Conservation (phyloP, 2,329 filamentous ascomycete genomes). For the Xylariaceae sp. region DNA sequence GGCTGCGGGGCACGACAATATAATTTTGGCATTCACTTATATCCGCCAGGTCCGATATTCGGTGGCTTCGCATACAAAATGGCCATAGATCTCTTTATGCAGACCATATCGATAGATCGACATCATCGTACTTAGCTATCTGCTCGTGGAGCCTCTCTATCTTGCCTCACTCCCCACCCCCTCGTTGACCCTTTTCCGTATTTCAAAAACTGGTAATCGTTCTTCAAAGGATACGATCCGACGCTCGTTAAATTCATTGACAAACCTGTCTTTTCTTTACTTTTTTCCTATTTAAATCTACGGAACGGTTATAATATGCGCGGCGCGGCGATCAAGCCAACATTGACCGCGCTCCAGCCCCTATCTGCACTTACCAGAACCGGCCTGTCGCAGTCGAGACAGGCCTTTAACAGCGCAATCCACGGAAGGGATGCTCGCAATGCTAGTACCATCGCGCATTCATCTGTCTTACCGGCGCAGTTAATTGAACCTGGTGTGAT, state of each 20-base stretch:
- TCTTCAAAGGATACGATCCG: not conserved
- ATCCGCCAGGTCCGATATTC: too few species aligned
- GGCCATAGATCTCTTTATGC: too few species aligned
- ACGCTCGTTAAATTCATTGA: constrained; percentile 8
- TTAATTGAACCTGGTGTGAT: constrained; percentile 39
- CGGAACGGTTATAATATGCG: constrained; percentile 34
- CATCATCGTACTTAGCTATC: too few species aligned
- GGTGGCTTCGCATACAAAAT: too few species aligned
- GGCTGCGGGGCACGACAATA: too few species aligned
- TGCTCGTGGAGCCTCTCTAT: too few species aligned
- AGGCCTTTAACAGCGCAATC: constrained; percentile 24
- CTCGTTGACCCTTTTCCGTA: too few species aligned
- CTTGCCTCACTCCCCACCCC: too few species aligned
- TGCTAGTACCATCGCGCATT: constrained; percentile 36
- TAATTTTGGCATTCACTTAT: too few species aligned
- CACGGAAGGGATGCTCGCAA: constrained; percentile 31
- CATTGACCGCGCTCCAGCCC: constrained; percentile 38
- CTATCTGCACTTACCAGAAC: constrained; percentile 33
- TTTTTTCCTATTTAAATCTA: not conserved
- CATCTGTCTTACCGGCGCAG: constrained; percentile 23
- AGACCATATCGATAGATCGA: too few species aligned
- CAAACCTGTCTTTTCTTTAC: not conserved
- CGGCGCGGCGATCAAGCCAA: constrained; percentile 35
- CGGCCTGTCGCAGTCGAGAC: constrained; percentile 33
- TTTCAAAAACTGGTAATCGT: too few species aligned